A percentile compares a stretch with the other conserved stretches of the same genome.
Evolutionary conservation across 208 protist species (phyloP).

Genomic region (Blechomonas ayalai): DNA sequence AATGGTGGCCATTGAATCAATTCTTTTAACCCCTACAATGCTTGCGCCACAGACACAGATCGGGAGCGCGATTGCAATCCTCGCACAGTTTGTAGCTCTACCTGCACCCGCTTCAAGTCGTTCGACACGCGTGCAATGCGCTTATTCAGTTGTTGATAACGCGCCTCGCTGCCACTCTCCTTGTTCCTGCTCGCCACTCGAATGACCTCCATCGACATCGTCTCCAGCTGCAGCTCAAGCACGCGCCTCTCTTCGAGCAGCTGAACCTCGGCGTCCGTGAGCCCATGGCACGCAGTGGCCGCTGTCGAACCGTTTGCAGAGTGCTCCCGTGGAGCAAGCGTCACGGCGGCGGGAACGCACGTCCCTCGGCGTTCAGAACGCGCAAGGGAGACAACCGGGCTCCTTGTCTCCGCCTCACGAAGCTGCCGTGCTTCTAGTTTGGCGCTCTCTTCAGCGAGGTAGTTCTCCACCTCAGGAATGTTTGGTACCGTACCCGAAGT

Average conservation of each 20-base stretch:
- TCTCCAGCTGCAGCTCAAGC: constrained; percentile 35
- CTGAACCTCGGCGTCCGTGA: constrained; percentile 28
- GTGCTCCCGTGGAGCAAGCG: too few species aligned
- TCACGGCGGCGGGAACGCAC: too few species aligned
- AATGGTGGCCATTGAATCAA: too few species aligned
- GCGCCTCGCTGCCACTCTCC: constrained; percentile 31
- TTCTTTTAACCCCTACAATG: too few species aligned
- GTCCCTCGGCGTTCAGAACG: too few species aligned
- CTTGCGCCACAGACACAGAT: too few species aligned
- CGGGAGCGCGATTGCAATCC: too few species aligned
- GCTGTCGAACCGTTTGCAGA: too few species aligned
- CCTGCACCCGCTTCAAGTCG: constrained; percentile 34
- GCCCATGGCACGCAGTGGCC: not conserved
- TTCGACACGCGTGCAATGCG: constrained; percentile 32
- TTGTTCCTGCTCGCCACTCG: constrained; percentile 9
- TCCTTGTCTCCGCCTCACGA: too few species aligned
- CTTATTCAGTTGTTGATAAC: constrained; percentile 32
- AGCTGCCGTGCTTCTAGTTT: too few species aligned
- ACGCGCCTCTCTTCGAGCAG: constrained; percentile 19
- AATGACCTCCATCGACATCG: constrained; percentile 33
- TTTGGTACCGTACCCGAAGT: too few species aligned
- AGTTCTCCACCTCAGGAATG: constrained; percentile 13
- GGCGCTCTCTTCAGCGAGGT: constrained; percentile 21
- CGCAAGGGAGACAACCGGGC: too few species aligned
- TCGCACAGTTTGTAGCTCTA: constrained; percentile 27